A percentile compares a stretch with the other conserved stretches of the same genome.
Evolutionary conservation across 306 rosid species (phyloP).

Genomic region (Rosa lucieae): DNA sequence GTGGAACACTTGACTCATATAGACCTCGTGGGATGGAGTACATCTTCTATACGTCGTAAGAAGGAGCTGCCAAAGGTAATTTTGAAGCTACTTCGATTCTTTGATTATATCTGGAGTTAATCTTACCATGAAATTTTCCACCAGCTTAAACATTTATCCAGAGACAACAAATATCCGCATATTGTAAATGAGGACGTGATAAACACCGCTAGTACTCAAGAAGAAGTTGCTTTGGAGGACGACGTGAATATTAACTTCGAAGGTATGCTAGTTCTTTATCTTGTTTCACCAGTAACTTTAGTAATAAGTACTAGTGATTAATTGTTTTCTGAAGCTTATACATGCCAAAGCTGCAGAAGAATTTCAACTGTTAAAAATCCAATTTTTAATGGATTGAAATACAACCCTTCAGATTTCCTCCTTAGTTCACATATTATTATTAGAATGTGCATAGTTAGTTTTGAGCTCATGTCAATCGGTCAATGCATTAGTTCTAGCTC

Average conservation of each 20-base stretch:
- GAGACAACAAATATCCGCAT: slow-evolving; percentile 60
- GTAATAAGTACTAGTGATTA: background rate
- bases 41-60: slow-evolving; percentile 75
- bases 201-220: slow-evolving; percentile 24
- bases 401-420: background rate
- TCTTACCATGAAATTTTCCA: slow-evolving; percentile 24
- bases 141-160: slow-evolving; percentile 50
- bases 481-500: background rate
- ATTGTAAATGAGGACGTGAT: slow-evolving; percentile 57
- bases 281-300: background rate
- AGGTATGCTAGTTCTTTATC: slow-evolving; percentile 42
- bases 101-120: slow-evolving; percentile 19
- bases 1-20: slow-evolving; percentile 44
- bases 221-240: slow-evolving; percentile 35
- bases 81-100: slow-evolving; percentile 16
- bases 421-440: background rate
- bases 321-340: background rate
- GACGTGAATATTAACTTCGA: slow-evolving; percentile 47
- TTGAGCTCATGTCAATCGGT: background rate
- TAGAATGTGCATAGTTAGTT: background rate
- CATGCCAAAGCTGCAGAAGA: background rate
- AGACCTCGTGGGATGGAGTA: slow-evolving; percentile 97
- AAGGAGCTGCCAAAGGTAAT: slow-evolving; percentile 83
- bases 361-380: background rate
- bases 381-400: background rate